phyloP scores from a whole-genome alignment of 2,329 filamentous ascomycete species.

The Lasiodiplodia theobromae region DNA sequence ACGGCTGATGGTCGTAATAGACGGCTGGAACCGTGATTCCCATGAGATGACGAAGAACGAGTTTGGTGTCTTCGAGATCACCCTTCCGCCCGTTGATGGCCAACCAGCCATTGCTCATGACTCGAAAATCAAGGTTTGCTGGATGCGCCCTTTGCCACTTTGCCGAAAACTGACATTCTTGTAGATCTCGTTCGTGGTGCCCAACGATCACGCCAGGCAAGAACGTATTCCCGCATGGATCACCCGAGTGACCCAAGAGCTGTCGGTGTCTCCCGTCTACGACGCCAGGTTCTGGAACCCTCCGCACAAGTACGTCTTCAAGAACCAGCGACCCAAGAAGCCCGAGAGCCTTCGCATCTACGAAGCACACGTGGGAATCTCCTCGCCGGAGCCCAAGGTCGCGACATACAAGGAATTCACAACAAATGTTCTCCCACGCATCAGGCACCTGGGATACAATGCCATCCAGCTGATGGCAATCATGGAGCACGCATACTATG shows the following conservation, averaged over 20 bases:
- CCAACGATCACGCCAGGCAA: constrained; percentile 75
- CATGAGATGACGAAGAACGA: constrained; percentile 86
- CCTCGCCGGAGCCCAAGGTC: constrained; percentile 85
- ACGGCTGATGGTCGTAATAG: constrained; percentile 43
- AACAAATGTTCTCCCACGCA: constrained; percentile 86
- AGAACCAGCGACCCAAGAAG: constrained; percentile 81
- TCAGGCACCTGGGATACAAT: constrained; percentile 91
- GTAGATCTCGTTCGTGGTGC: constrained; percentile 83
- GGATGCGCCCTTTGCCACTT: constrained; percentile 27
- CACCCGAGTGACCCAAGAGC: constrained; percentile 93
- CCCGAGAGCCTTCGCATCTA: constrained; percentile 90
- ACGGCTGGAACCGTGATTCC: constrained; percentile 83
- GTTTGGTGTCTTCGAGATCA: constrained; percentile 88
- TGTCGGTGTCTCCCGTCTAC: constrained; percentile 87
- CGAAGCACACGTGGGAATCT: constrained; percentile 98
- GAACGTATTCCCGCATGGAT: constrained; percentile 97
- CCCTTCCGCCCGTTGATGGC: constrained; percentile 75
- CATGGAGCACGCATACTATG: constrained; percentile 99
- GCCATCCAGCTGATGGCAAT: constrained; percentile 98
- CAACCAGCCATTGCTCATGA: constrained; percentile 85
- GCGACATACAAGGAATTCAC: constrained; percentile 98
- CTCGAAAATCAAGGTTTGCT: constrained; percentile 87
- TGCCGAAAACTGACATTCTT: not conserved
- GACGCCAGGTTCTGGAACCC: constrained; percentile 98
- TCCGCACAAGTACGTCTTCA: constrained; percentile 83